These are phyloP conservation scores for Aquilaria sinensis DNA, from an alignment of 345 rosid genomes.

Conservation along the genomic window DNA sequence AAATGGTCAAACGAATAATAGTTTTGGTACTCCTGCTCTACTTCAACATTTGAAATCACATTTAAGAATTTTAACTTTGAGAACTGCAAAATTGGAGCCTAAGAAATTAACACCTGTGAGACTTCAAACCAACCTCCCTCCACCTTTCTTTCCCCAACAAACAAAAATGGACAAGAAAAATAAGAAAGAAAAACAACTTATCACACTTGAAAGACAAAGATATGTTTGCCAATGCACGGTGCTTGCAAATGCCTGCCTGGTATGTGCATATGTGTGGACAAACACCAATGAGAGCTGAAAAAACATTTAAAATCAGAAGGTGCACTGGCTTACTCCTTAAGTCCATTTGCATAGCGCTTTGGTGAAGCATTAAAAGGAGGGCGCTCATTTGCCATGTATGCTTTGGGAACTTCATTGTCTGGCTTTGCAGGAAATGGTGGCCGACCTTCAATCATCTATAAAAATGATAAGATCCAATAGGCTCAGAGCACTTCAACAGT, in stretches of 20 bases:
- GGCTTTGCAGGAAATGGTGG: constrained; percentile 52
- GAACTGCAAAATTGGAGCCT: background rate
- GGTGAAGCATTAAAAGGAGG: constrained; percentile 65
- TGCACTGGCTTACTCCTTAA: constrained; percentile 48
- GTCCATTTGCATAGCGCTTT: constrained; percentile 49
- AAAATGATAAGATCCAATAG: background rate
- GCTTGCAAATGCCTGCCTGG: no score
- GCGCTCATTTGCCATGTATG: constrained; percentile 56
- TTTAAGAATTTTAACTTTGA: background rate
- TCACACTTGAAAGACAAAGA: no score
- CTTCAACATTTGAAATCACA: background rate
- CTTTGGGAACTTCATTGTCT: constrained; percentile 73
- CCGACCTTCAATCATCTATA: constrained; percentile 81
- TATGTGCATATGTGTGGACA: background rate
- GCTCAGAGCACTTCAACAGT: no score
- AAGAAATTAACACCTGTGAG: no score
- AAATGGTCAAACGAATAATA: background rate
- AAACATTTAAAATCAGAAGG: background rate
- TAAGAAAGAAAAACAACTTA: no score
- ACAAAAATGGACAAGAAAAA: no score
- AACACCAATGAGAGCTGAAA: background rate
- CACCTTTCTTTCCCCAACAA: no score
- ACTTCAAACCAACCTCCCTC: no score
- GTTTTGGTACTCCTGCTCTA: background rate
- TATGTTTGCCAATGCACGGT: no score